Percentiles rank a stretch among this genome's conserved stretches.
Evolutionary conservation across 2,329 filamentous ascomycete species (phyloP).

Genomic region (Colletotrichum spaethianum): DNA sequence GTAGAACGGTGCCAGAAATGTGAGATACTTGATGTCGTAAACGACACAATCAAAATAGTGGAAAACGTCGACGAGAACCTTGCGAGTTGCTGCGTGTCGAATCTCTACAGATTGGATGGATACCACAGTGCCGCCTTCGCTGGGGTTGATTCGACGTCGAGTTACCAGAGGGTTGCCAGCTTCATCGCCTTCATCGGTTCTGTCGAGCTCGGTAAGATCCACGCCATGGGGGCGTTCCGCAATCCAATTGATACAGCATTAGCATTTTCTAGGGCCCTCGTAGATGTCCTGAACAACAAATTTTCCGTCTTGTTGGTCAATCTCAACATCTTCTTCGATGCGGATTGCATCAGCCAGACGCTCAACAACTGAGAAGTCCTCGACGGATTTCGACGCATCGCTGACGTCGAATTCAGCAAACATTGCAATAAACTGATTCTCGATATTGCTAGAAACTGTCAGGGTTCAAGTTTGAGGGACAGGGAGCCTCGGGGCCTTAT

Average conservation of each 20-base stretch:
- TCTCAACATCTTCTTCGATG: slow-evolving; percentile 5
- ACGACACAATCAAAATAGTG: slow-evolving; percentile 39
- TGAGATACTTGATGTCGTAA: slow-evolving; percentile 39
- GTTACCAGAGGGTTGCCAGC: slow-evolving; percentile 40
- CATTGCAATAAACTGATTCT: background rate
- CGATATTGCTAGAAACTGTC: background rate
- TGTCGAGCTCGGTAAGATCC: slow-evolving; percentile 30
- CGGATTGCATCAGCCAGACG: slow-evolving; percentile 23
- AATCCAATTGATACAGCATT: slow-evolving; percentile 50
- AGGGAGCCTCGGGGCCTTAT: background rate
- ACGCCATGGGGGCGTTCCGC: slow-evolving; percentile 44
- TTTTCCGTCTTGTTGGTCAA: slow-evolving; percentile 21
- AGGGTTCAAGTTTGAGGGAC: background rate
- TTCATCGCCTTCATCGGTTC: slow-evolving; percentile 13
- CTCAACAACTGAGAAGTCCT: slow-evolving; percentile 35
- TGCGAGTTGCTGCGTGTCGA: slow-evolving; percentile 42
- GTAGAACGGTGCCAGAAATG: slow-evolving; percentile 42
- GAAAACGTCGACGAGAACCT: slow-evolving; percentile 44
- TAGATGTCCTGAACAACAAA: slow-evolving; percentile 46
- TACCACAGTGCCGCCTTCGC: slow-evolving; percentile 35
- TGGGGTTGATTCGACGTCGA: slow-evolving; percentile 41
- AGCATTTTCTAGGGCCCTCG: slow-evolving; percentile 47
- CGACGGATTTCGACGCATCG: slow-evolving; percentile 6
- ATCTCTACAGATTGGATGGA: slow-evolving; percentile 44
- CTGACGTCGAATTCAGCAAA: background rate